Base-by-base conservation (phyloP, 352 stramenopile species). In the Globisporangium mamillatum region DNA sequence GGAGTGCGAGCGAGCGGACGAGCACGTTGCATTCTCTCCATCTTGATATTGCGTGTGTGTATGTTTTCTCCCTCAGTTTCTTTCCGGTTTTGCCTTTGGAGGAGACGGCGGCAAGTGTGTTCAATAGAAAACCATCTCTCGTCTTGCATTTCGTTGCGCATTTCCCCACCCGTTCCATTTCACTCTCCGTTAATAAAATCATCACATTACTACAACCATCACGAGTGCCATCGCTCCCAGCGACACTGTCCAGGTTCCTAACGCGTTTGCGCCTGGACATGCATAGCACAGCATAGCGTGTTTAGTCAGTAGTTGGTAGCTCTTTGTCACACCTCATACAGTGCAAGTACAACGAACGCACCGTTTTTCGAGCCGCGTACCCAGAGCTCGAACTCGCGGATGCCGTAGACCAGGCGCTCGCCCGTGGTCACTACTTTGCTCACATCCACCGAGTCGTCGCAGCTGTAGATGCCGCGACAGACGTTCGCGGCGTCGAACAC, bases 341-440 rank as follows among this genome's bases (percentile, higher is more conserved):
- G 55, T 59, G 6, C 20, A 36, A 29, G 14, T 16, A 46, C 12
- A 63, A 2, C 20, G 8, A 18, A 50, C 62, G 57, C 63, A 77
- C 73, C 79, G 71, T 79, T 93, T 65, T 81, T 88, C 20, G 63
- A 74, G 41, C 78, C 77, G 38, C 73, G 80, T 8, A 78, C 79
- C 83, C 85, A 94, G 32, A 94, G 66, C 63, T 94, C 86, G 20
- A 94, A 69, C 75, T 94, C 83, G 22, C 84, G 83, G 55, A 94
- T 90, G 60, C 84, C 85, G 70, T 92, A 94, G 46, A 94, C 72
- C 44, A 82, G 71, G n/a, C 80, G 82, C 71, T 91, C 84, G 70
- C 79, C 77, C 1, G 77, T 84, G 41, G 58, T 52, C 34, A 58
- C 72, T n/a, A 56, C 69, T 18, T 60, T 71, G 5, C 48, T 34